Base-by-base conservation (phyloP, 352 stramenopile genomes). In the Thalassiosira pacifica region DNA sequence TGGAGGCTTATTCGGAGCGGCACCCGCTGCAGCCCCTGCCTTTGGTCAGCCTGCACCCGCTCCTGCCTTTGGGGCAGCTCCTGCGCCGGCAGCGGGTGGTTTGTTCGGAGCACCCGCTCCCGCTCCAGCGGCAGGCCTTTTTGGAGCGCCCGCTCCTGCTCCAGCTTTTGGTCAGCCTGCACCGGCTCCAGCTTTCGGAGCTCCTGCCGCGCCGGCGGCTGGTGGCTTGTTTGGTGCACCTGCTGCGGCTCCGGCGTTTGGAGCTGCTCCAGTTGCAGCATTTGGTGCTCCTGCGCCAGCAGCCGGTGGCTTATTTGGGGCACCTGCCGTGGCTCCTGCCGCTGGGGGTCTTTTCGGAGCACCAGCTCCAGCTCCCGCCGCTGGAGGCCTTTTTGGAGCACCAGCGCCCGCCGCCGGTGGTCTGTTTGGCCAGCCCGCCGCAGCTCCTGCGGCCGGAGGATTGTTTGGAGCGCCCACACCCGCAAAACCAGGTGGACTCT, bases 311-410 rank as follows among this genome's bases (percentile, higher is more conserved):
- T 77, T 93, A 0, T 94, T 94, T 87, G 88, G 72, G 60, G 73
- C 85, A 32, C 71, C 83, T 65, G 74, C 82, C 32, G 73, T 79
- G 11, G 67, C 63, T 60, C 42, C 59, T 48, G 63, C 70, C 3
- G 77, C 64, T 45, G 79, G 80, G 18, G 75, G 75, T 55, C 40
- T 88, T 32, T 91, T 92, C 66, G 87, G 87, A 53, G 61, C 72
- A 63, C 69, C 73, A 52, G 78, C 85, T 22, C 89, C 88, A 19
- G 86, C 88, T 32, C 79, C 87, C 37, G 52, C 73, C 53, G 77
- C 71, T 72, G 89, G 87, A 66, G 75, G 81, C 1, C 68, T 91
- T 3, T 94, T 94, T 70, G 89, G 89, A 59, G 64, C 67, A 57
- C 79, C 88, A 26, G 83, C 91, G 65, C 87, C 91, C n/a, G 75